Percentiles rank a stretch among this genome's conserved stretches.
Conservation (phyloP, 2,329 filamentous ascomycete genomes). For the Xylaria sp. region DNA sequence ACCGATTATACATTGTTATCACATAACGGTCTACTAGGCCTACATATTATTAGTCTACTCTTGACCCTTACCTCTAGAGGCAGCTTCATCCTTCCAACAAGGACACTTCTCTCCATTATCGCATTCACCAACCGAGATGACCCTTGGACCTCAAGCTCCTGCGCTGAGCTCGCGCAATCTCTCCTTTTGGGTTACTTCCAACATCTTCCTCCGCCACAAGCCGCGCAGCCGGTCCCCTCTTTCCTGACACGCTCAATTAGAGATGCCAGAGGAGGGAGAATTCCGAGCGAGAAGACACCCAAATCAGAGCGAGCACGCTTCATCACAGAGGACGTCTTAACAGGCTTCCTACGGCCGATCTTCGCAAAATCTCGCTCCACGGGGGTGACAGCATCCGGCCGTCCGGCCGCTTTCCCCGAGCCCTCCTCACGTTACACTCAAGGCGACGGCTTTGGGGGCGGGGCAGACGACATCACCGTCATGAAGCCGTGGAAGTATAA, state of each 20-base stretch:
- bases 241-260: conserved; percentile 5
- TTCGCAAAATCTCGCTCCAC: conserved; percentile 69
- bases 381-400: conserved; percentile 67
- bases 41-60: conserved; percentile 46
- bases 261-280: conserved; percentile 1
- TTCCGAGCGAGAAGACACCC: neutral
- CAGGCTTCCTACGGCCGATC: conserved; percentile 72
- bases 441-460: conserved; percentile 49
- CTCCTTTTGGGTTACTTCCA: conserved; percentile 39
- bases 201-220: neutral
- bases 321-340: conserved; percentile 68
- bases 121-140: conserved; percentile 46
- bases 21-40: conserved; percentile 42
- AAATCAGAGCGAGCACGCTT: conserved; percentile 48
- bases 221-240: neutral
- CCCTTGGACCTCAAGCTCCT: conserved; percentile 43
- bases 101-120: conserved; percentile 48
- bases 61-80: conserved; percentile 31
- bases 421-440: conserved; percentile 51
- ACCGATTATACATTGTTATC: conserved; percentile 42
- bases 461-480: conserved; percentile 51
- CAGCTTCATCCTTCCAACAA: conserved; percentile 31
- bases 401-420: conserved; percentile 62
- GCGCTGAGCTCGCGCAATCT: conserved; percentile 30
- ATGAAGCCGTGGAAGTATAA: conserved; percentile 72